A percentile compares a stretch with the other conserved stretches of the same genome.
Evolutionary conservation across 805 yeast genomes (phyloP).

Genomic region (Lipomyces sp.): DNA sequence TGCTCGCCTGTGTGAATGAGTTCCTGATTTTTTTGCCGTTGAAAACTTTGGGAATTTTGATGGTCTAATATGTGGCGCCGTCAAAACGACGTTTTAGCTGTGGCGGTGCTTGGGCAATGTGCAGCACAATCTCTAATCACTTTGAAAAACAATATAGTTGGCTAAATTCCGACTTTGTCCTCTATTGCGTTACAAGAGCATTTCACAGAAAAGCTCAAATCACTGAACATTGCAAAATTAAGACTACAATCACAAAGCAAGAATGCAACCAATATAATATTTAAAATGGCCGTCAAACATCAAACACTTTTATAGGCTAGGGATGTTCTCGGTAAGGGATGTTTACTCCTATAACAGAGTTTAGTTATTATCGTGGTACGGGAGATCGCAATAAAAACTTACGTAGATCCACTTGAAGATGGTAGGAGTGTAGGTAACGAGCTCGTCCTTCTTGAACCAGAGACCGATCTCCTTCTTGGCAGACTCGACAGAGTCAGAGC

Average conservation of each 20-base stretch:
- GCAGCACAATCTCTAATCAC: neutral
- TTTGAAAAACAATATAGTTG: neutral
- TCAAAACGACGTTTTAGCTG: neutral
- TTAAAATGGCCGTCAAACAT: neutral
- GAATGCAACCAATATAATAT: neutral
- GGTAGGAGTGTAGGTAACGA: conserved; percentile 88
- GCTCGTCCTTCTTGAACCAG: conserved; percentile 98
- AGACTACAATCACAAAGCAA: neutral
- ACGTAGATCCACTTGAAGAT: conserved; percentile 83
- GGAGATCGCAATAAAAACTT: neutral
- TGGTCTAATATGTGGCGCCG: neutral
- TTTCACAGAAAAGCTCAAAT: neutral
- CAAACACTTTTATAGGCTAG: neutral
- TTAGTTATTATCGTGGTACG: neutral
- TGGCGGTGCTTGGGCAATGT: neutral
- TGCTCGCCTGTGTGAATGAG: neutral
- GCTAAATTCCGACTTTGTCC: neutral
- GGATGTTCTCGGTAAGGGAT: neutral
- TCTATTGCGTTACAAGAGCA: neutral
- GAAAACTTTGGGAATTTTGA: neutral
- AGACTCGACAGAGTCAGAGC: conserved; percentile 98
- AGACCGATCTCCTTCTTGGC: conserved; percentile 94
- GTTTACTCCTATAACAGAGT: neutral
- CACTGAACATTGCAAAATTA: neutral
- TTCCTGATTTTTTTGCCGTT: neutral